phyloP scores from a whole-genome alignment of 805 yeast species.

The Blastobotrys terrestris region DNA sequence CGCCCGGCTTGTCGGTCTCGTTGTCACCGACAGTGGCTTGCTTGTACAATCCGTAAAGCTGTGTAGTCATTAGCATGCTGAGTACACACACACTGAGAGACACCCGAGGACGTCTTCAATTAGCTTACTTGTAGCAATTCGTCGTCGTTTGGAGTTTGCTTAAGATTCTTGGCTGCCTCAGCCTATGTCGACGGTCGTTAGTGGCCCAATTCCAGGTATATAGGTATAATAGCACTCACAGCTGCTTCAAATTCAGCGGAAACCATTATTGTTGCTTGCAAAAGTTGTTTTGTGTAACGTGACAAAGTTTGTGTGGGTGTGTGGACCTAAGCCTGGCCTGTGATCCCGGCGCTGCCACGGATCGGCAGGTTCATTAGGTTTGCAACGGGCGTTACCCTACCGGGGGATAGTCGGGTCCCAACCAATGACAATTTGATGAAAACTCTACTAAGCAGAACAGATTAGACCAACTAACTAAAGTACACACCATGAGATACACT shows the following conservation, averaged over 20 bases:
- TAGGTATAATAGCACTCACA: constrained; percentile 14
- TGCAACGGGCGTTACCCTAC: not conserved
- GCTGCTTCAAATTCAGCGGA: constrained; percentile 35
- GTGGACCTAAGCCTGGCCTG: too few relatives aligned
- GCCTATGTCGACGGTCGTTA: constrained; percentile 43
- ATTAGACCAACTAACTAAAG: not conserved
- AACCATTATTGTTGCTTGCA: constrained; percentile 27
- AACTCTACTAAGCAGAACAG: not conserved
- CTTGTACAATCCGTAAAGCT: constrained; percentile 85
- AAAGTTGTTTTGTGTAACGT: not conserved
- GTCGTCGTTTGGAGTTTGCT: constrained; percentile 76
- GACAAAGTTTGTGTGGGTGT: not conserved
- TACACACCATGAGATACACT: constrained; percentile 6
- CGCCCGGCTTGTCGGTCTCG: constrained; percentile 78
- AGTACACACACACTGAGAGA: not conserved
- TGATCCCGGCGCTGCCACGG: too few relatives aligned
- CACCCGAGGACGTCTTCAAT: not conserved
- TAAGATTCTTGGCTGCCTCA: constrained; percentile 65
- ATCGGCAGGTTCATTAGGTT: not conserved
- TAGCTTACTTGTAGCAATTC: constrained; percentile 56
- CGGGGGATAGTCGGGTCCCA: not conserved
- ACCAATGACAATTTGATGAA: constrained; percentile 1
- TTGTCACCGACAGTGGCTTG: constrained; percentile 98
- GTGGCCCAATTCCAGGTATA: not conserved
- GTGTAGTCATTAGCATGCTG: not conserved